Base-by-base conservation (phyloP, 371 early-diverging fungal species). In the Apophysomyces sp. region DNA sequence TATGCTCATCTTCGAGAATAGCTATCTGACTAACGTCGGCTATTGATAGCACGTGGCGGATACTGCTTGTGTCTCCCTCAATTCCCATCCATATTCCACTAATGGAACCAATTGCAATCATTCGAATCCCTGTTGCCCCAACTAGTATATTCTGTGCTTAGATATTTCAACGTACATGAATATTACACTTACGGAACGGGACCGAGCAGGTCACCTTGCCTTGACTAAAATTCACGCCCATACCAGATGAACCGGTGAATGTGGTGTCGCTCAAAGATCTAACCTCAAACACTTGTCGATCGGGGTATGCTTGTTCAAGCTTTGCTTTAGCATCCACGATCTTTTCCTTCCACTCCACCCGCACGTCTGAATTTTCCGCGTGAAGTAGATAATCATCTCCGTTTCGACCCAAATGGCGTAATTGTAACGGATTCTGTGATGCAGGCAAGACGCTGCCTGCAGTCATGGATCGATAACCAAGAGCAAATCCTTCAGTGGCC, bases 261-360 rank as follows among this genome's bases (percentile, higher is more conserved):
- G 75, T 73, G 1, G 74, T 73, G 58, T 77, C 74, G 62, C 73
- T 71, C 41, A 80, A 40, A 1, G 76, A 67, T 62, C 71, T 61
- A 40, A 91, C 80, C 57, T 91, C 91, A 76, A 92, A 87, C 52
- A 83, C 78, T 63, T 78, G 66, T 61, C 78, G 69, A 52, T 83
- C 80, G 29, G 76, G 77, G 57, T 79, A 36, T 1, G 67, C 54
- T 34, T 61, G 36, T 52, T 77, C 78, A 28, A 72, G 44, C 68
- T 49, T 86, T 29, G 80, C 80, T 53, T 87, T 84, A 64, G 92
- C 91, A 58, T 91, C 82, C 51, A 86, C 78, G 21, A 96, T 88
- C 61, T 88, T 86, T 59, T 94, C 91, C 58, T 89, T 81, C 97
- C 97, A 97, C 36, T 90, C 81, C 55, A 82, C 71, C 28, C 93